Conservation (phyloP, 148 eudicot genomes). For the Rhododendron simsii region DNA sequence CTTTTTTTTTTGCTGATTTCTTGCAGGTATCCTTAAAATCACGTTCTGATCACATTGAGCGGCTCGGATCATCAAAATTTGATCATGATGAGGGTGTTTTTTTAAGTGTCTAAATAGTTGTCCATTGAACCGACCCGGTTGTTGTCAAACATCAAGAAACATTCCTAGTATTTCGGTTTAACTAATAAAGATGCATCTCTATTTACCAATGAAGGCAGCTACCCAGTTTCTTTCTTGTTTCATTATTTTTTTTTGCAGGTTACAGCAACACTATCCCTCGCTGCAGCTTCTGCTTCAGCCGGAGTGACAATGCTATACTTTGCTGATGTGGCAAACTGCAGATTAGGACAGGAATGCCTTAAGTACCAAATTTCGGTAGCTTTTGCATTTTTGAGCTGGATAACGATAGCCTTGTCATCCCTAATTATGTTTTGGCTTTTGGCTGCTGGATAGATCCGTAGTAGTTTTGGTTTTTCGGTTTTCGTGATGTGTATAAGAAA, state of each 20-base stretch:
- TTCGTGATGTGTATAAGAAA: not conserved
- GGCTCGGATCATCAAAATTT: too few species aligned
- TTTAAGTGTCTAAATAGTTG: too few species aligned
- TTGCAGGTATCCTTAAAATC: too few species aligned
- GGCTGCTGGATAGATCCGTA: slow-evolving; percentile 45
- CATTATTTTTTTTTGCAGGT: slow-evolving; percentile 31
- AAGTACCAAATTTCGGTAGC: slow-evolving; percentile 58
- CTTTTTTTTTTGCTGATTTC: too few species aligned
- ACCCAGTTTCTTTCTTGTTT: not conserved
- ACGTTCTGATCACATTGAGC: too few species aligned
- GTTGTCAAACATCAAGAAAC: not conserved
- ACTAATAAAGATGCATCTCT: not conserved
- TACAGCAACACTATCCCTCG: slow-evolving; percentile 64
- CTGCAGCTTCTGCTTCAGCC: slow-evolving; percentile 71
- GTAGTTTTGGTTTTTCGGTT: not conserved
- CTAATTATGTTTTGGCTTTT: slow-evolving; percentile 75
- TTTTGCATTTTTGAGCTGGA: slow-evolving; percentile 70
- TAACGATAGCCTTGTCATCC: slow-evolving; percentile 46
- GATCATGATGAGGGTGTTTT: too few species aligned
- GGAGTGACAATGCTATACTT: slow-evolving; percentile 57
- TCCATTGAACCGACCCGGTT: too few species aligned
- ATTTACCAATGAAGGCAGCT: not conserved
- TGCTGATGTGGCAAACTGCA: slow-evolving; percentile 45
- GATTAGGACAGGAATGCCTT: slow-evolving; percentile 37
- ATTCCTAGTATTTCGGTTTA: not conserved